Evolutionary conservation across 306 rosid species (phyloP).

Genomic region (Quercus gilva): DNA sequence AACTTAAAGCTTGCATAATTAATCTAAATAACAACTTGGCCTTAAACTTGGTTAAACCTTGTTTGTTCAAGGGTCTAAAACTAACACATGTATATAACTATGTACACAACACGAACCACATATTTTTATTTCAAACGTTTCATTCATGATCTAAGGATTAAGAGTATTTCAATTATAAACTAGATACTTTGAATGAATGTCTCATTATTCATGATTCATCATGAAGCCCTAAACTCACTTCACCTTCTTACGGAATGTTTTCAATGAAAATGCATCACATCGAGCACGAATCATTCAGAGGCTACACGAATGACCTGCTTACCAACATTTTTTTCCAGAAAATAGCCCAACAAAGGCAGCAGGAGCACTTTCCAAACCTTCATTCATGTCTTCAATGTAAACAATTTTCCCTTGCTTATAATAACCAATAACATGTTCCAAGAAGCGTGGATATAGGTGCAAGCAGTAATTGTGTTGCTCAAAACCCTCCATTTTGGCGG

Average conservation of each 20-base stretch:
- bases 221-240: no score
- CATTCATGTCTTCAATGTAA: neutral
- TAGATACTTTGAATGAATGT: no score
- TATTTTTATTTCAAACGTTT: no score
- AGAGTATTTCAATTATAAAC: no score
- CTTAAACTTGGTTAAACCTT: neutral
- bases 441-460: conserved; percentile 1
- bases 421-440: neutral
- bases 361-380: neutral
- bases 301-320: neutral
- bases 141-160: no score
- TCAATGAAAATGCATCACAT: neutral
- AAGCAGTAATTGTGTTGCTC: conserved; percentile 38
- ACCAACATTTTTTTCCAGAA: neutral
- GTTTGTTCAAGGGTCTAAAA: no score
- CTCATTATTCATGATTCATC: no score
- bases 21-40: no score
- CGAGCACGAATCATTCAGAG: neutral
- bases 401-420: conserved; percentile 3
- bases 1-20: no score
- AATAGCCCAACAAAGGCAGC: neutral
- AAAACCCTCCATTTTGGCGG: conserved; percentile 53
- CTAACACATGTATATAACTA: no score
- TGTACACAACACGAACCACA: no score
- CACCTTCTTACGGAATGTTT: no score